A percentile compares a stretch with the other conserved stretches of the same genome.
phyloP scores from a whole-genome alignment of 306 rosid species.

The Fagus sylvatica region DNA sequence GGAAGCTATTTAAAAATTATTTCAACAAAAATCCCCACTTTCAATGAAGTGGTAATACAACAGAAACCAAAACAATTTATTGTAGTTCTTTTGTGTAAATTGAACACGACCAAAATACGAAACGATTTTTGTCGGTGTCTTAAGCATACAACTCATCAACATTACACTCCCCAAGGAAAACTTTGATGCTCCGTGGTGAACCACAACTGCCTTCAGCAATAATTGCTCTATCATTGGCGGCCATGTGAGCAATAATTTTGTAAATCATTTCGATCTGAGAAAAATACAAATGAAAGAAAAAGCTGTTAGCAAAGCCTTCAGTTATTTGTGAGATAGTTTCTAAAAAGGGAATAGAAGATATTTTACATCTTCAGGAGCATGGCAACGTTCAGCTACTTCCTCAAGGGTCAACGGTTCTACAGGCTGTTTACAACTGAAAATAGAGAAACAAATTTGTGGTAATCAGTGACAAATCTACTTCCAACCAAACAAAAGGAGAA shows the following conservation, averaged over 20 bases:
- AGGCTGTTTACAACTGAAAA: conserved; percentile 53
- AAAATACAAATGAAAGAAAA: not conserved
- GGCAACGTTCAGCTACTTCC: conserved; percentile 66
- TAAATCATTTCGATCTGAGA: conserved; percentile 83
- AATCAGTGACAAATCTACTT: not conserved
- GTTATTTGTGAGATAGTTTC: not conserved
- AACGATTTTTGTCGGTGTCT: conserved; percentile 3
- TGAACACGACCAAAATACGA: not conserved
- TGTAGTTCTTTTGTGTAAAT: conserved; percentile 19
- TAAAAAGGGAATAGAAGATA: not conserved
- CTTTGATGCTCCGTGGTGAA: conserved; percentile 84
- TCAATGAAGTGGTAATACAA: conserved; percentile 21
- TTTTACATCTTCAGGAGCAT: conserved; percentile 72
- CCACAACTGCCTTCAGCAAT: conserved; percentile 93
- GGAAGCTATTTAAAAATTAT: conserved; percentile 1
- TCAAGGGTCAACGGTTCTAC: conserved; percentile 59
- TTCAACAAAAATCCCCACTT: conserved; percentile 3
- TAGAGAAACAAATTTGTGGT: not conserved
- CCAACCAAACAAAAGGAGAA: not conserved
- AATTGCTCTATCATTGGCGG: conserved; percentile 89
- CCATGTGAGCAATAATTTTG: conserved; percentile 87
- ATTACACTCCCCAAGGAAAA: conserved; percentile 74
- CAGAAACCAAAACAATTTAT: conserved; percentile 25
- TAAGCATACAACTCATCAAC: conserved; percentile 62
- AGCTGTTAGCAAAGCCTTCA: conserved; percentile 14